Evolutionary conservation across 306 rosid genomes (phyloP), one percentile per base, ranked within the genome.

Genomic region (Gastrolobium villosum): DNA sequence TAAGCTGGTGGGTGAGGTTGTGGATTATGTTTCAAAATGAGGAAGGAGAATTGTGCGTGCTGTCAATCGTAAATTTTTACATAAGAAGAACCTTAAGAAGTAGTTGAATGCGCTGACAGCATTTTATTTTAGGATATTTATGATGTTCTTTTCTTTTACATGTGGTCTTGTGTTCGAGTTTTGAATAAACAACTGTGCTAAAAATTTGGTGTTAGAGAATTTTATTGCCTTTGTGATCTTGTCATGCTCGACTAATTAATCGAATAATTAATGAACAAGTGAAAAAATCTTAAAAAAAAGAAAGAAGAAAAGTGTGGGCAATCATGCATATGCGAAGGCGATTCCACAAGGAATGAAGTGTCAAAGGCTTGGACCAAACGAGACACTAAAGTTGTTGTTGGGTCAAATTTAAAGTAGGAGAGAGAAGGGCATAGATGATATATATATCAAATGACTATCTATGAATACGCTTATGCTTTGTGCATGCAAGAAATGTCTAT

Each of bases 401-500:
- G 56, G 82, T 80, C 76, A 80, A 80, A 80, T 28, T 61, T 53
- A 75, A 72, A 70, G 70, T 70, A 31, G 50, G 63, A 57, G 64
- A 65, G 75, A 73, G 74, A n/a, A n/a, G 26, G 26, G 26, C 26
- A 20, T 20, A 20, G 26, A 20, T 20, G 26, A 20, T 20, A 20
- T 20, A 20, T 20, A 20, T 20, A 20, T 20, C 26, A 55, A 60
- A 62, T 60, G 64, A 13, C 31, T 48, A 69, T 35, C 46, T 62
- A 65, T 31, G 60, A 52, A 36, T 30, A 31, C 30, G 13, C 49
- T 7, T 70, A 66, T 67, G 60, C 81, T 75, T 59, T 52, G 79
- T 68, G 68, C 83, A 67, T 80, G 81, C 75, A 86, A 86, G 61
- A 76, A 82, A 69, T 15, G 50, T 56, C 41, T 37, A 40, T n/a